Evolutionary conservation across 2,329 filamentous ascomycete species (phyloP).

Genomic region (Aspergillus sergii): DNA sequence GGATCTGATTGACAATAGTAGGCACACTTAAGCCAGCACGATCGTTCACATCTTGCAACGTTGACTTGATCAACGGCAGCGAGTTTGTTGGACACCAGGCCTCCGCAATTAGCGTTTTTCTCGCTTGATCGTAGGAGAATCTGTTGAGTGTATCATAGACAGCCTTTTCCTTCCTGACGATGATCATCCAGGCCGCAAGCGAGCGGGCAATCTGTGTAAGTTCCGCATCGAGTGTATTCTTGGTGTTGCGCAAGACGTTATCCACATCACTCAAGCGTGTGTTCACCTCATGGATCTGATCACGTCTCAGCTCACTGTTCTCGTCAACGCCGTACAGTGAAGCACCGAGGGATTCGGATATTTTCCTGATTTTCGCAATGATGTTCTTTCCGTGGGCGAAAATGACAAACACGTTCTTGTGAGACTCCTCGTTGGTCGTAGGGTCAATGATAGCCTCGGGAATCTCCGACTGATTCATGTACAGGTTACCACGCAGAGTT

Average conservation of each 20-base stretch:
- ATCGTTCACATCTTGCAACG: slow-evolving; percentile 94
- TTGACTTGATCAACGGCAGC: slow-evolving; percentile 84
- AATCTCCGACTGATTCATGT: slow-evolving; percentile 99
- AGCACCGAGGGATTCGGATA: slow-evolving; percentile 94
- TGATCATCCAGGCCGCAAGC: slow-evolving; percentile 93
- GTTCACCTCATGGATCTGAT: slow-evolving; percentile 98
- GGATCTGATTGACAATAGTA: slow-evolving; percentile 97
- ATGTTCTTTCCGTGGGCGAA: slow-evolving; percentile 99
- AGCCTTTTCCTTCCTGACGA: slow-evolving; percentile 97
- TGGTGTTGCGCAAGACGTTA: slow-evolving; percentile 92
- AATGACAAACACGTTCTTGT: slow-evolving; percentile 99
- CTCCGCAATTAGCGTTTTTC: slow-evolving; percentile 95
- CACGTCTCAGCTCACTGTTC: slow-evolving; percentile 90
- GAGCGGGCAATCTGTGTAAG: slow-evolving; percentile 90
- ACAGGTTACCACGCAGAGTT: slow-evolving; percentile 93
- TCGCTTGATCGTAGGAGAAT: slow-evolving; percentile 93
- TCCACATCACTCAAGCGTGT: slow-evolving; percentile 86
- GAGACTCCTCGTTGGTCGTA: slow-evolving; percentile 83
- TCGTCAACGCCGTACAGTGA: slow-evolving; percentile 97
- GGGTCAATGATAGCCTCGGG: slow-evolving; percentile 90
- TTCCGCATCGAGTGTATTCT: slow-evolving; percentile 89
- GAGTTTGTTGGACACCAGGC: slow-evolving; percentile 96
- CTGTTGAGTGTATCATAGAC: slow-evolving; percentile 94
- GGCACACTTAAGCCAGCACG: slow-evolving; percentile 94
- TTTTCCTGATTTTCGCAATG: slow-evolving; percentile 97